These are phyloP conservation scores for Fraxinus dipetala DNA, from an alignment of 305 asterid genomes.

Conservation along the genomic window DNA sequence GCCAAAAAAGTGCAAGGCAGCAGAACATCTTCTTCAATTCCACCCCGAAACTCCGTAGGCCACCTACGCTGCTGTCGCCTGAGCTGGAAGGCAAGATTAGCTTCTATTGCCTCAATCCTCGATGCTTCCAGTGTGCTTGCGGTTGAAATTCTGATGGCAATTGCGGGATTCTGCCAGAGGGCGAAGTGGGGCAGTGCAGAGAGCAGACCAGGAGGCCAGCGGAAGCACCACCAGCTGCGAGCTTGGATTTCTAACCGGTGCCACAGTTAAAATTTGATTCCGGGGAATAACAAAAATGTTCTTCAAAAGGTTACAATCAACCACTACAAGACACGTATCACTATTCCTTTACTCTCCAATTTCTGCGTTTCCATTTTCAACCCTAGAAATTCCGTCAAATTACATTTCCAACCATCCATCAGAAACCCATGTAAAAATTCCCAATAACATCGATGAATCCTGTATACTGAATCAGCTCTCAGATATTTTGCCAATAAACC, in stretches of 20 bases:
- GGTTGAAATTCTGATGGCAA: background rate
- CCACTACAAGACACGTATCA: background rate
- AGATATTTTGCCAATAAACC: conserved; percentile 50
- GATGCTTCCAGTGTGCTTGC: background rate
- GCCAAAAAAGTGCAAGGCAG: background rate
- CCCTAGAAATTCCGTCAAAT: conserved; percentile 23
- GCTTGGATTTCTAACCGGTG: background rate
- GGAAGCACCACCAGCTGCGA: background rate
- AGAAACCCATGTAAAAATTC: conserved; percentile 7
- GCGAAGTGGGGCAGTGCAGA: background rate
- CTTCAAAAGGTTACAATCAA: background rate
- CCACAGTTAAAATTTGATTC: background rate
- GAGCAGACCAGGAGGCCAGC: background rate
- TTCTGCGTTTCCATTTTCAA: conserved; percentile 27
- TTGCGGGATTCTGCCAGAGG: background rate
- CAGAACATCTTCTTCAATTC: background rate
- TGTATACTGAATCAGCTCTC: conserved; percentile 54
- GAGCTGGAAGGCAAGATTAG: background rate
- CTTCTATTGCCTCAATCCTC: background rate
- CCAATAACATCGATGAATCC: conserved; percentile 41
- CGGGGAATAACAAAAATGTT: background rate
- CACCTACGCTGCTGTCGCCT: background rate
- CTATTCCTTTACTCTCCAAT: conserved; percentile 1
- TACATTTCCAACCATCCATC: background rate
- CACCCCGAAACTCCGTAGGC: background rate